Evolutionary conservation across 768 basidiomycete genomes (phyloP).

Genomic region (Brasilioporus rufonigricans): DNA sequence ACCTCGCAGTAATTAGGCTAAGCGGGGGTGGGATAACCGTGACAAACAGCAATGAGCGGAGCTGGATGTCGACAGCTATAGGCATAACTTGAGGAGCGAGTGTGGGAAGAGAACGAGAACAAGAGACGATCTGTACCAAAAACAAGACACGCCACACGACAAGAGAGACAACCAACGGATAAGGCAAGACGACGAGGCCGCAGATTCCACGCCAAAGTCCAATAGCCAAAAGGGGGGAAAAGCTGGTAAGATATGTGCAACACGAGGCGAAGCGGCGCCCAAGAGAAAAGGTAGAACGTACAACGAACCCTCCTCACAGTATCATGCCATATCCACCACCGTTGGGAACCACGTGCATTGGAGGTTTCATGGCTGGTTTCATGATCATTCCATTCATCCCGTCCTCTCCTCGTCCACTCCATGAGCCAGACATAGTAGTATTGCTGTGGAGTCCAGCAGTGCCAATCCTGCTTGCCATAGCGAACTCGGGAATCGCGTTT

Average conservation of each 20-base stretch:
- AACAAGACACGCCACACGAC: conserved; percentile 11
- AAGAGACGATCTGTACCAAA: conserved; percentile 7
- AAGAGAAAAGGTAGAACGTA: conserved; percentile 6
- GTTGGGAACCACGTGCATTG: conserved; percentile 40
- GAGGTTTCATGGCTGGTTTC: conserved; percentile 33
- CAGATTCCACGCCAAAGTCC: conserved; percentile 14
- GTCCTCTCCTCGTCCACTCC: conserved; percentile 28
- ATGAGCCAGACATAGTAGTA: conserved; percentile 22
- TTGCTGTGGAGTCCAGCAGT: conserved; percentile 27
- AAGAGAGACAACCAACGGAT: conserved; percentile 14
- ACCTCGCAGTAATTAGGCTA: conserved; percentile 16
- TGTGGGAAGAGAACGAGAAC: conserved; percentile 1
- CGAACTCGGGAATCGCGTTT: conserved; percentile 28
- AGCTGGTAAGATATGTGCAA: conserved; percentile 11
- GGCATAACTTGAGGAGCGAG: conserved; percentile 4
- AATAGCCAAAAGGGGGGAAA: conserved; percentile 9
- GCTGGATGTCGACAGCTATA: conserved; percentile 15
- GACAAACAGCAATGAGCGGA: conserved; percentile 5
- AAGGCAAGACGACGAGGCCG: conserved; percentile 8
- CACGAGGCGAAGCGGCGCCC: conserved; percentile 1
- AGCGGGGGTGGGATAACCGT: neutral
- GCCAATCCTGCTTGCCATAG: conserved; percentile 21
- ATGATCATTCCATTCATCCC: conserved; percentile 35
- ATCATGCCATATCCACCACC: conserved; percentile 39
- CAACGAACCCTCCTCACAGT: conserved; percentile 25